Conservation (phyloP, 2,329 filamentous ascomycete species). For the Aspergillus proliferans region DNA sequence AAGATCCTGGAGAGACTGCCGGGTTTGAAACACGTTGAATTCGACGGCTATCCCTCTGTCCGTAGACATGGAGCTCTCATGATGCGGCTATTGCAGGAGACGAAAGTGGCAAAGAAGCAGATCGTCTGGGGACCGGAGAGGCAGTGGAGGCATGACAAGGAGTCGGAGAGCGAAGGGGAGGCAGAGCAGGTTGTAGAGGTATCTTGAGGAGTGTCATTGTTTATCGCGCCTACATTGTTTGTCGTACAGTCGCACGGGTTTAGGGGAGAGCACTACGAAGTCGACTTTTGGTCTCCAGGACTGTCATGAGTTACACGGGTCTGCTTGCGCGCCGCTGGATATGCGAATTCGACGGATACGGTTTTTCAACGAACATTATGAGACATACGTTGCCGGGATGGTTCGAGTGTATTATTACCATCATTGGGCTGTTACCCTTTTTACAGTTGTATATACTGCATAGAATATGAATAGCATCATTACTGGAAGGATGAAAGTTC, state of each 20-base stretch:
- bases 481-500: no score
- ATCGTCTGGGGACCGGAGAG: conserved; percentile 36
- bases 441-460: background rate
- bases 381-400: no score
- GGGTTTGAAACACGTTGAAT: conserved; percentile 45
- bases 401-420: no score
- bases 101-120: conserved; percentile 26
- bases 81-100: conserved; percentile 39
- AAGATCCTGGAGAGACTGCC: conserved; percentile 47
- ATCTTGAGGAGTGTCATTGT: background rate
- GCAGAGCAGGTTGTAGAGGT: conserved; percentile 4
- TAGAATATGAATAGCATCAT: background rate
- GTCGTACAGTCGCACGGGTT: no score
- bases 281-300: no score
- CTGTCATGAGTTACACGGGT: no score
- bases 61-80: conserved; percentile 47
- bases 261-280: no score
- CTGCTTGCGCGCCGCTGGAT: no score
- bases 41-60: conserved; percentile 53
- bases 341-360: no score
- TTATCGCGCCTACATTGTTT: no score
- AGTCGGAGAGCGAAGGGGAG: conserved; percentile 11
- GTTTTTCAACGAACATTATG: no score
- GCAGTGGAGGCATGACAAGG: conserved; percentile 31
- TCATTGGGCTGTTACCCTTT: background rate